phyloP scores from a whole-genome alignment of 352 stramenopile species.

The Peronospora belbahrii region DNA sequence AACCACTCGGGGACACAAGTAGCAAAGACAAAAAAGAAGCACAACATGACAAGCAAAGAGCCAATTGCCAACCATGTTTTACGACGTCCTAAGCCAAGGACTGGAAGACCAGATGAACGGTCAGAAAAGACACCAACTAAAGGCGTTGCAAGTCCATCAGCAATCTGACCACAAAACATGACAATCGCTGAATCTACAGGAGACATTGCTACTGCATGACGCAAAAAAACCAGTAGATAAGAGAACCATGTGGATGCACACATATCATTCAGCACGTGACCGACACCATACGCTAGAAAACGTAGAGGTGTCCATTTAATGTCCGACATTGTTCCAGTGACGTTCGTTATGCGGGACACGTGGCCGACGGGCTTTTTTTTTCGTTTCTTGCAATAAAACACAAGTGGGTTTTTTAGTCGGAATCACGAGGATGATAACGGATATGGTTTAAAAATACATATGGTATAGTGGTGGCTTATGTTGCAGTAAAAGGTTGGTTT shows the following conservation, averaged over 20 bases:
- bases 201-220: constrained; percentile 49
- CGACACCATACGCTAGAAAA: constrained; percentile 72
- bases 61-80: constrained; percentile 74
- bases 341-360: too few species aligned
- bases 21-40: constrained; percentile 83
- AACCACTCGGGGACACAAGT: constrained; percentile 58
- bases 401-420: too few species aligned
- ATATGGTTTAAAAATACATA: too few species aligned
- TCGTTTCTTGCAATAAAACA: too few species aligned
- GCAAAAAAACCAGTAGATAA: constrained; percentile 79
- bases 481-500: too few species aligned
- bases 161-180: constrained; percentile 84
- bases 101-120: constrained; percentile 46
- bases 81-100: constrained; percentile 56
- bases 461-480: too few species aligned
- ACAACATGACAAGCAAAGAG: constrained; percentile 64
- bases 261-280: constrained; percentile 85
- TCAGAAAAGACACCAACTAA: constrained; percentile 76
- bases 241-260: constrained; percentile 85
- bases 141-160: constrained; percentile 70
- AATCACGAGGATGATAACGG: too few species aligned
- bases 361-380: too few species aligned
- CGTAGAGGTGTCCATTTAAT: constrained; percentile 47
- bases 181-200: constrained; percentile 74
- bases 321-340: constrained; percentile 7